Evolutionary conservation across 352 stramenopile species (phyloP).

Genomic region (Phytophthora agathidicida): DNA sequence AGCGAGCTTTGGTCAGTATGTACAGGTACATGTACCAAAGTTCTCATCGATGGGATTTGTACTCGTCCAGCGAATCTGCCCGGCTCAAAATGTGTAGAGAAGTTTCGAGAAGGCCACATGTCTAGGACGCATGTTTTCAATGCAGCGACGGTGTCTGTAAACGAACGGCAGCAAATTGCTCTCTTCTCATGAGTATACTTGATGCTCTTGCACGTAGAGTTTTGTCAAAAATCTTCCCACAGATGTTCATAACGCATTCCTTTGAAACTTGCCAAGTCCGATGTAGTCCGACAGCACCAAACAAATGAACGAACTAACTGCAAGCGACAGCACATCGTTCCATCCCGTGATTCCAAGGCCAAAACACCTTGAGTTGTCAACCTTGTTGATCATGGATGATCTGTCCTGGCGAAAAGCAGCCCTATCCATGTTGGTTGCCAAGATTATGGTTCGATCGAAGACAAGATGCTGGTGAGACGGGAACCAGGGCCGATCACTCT

Average conservation of each 20-base stretch:
- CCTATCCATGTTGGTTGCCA: too few species aligned
- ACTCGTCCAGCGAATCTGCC: too few species aligned
- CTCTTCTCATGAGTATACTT: too few species aligned
- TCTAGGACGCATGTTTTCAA: slow-evolving; percentile 3
- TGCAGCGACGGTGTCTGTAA: slow-evolving; percentile 1
- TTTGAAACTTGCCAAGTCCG: not conserved
- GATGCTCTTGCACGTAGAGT: too few species aligned
- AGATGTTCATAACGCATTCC: not conserved
- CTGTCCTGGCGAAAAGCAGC: not conserved
- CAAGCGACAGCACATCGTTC: slow-evolving; percentile 1
- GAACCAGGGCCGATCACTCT: slow-evolving; percentile 2
- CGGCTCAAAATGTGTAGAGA: slow-evolving; percentile 16
- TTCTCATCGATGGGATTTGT: too few species aligned
- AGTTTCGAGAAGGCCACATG: slow-evolving; percentile 12
- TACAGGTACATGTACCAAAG: not conserved
- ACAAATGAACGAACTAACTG: slow-evolving; percentile 1
- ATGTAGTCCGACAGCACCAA: not conserved
- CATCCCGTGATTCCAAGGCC: slow-evolving; percentile 5
- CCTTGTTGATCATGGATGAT: not conserved
- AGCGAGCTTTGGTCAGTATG: not conserved
- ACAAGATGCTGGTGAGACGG: slow-evolving; percentile 5
- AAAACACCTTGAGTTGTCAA: too few species aligned
- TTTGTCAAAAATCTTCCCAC: not conserved
- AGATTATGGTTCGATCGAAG: too few species aligned
- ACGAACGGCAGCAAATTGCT: not conserved